Evolutionary conservation across 352 stramenopile species (phyloP), one percentile per base, ranked within the genome.

Genomic region (Albugo candida): DNA sequence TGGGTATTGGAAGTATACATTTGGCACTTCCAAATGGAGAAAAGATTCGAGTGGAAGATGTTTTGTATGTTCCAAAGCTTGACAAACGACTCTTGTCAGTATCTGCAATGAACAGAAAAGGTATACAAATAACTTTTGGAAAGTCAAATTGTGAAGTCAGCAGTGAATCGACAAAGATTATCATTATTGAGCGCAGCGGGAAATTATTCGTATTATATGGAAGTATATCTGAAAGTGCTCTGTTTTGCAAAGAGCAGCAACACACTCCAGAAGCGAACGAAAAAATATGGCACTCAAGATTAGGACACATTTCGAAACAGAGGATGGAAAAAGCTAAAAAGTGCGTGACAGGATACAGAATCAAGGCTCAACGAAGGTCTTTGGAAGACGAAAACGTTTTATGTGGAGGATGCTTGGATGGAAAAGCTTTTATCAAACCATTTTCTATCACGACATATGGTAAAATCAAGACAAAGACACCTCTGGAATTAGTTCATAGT

Each of bases 41-140:
- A 1, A 31, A 20, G 1, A 48, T 58, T 1, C 63, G 42, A 36
- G 48, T 58, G n/a, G 56, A 41, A 16, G 48, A 52, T n/a, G 52
- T 55, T 12, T 41, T 63, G 36, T 44, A 41, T 47, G 56, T 63
- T 13, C 56, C 47, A 2, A 47, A 24, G 6, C 34, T 57, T 3
- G 56, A 60, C 16, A 19, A 38, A n/a, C 54, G 57, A 24, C 16
- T 60, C 2, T 8, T 56, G 54, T 63, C 19, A 42, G 38, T 43
- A 24, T 24, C 38, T 24, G 38, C 38, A 8, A 55, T 19, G 51
- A 58, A 13, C 39, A 21, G 2, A 61, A 58, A 48, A 36, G 56
- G 43, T 2, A 38, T 55, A n/a, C 47, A 24, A 11, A 40, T 51
- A 11, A 47, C 60, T 35, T 59, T 59, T 27, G 37, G n/a, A 48